Conservation (phyloP, 257 asterid species). For the Solanum rostratum region DNA sequence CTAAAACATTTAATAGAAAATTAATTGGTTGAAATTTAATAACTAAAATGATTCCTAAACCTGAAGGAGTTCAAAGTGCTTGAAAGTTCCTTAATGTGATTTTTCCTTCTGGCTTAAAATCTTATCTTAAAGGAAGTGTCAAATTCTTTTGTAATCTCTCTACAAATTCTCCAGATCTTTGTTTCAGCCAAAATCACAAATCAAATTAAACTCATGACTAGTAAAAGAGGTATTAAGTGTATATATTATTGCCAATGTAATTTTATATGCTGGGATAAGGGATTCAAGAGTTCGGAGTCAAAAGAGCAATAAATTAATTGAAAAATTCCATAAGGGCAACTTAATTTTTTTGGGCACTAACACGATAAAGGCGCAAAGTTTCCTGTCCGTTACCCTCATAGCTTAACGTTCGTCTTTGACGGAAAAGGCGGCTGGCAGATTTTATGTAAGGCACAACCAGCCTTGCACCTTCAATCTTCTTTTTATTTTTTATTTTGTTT, state of each 20-base stretch:
- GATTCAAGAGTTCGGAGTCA: too few relatives aligned
- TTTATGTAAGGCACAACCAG: too few relatives aligned
- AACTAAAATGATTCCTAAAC: not conserved
- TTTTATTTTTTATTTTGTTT: too few relatives aligned
- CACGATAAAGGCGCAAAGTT: too few relatives aligned
- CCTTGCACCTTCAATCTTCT: too few relatives aligned
- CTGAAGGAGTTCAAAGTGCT: not conserved
- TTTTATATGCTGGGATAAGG: not conserved
- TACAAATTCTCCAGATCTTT: not conserved
- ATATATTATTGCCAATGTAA: not conserved
- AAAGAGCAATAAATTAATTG: too few relatives aligned
- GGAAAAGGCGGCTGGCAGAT: too few relatives aligned
- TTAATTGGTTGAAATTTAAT: not conserved
- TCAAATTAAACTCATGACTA: not conserved
- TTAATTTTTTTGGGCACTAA: too few relatives aligned
- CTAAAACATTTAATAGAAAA: not conserved
- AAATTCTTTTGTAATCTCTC: not conserved
- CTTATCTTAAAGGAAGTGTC: not conserved
- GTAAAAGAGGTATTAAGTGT: not conserved
- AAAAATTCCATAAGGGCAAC: too few relatives aligned
- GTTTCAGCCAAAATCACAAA: not conserved
- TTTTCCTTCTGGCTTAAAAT: not conserved
- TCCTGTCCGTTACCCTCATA: too few relatives aligned
- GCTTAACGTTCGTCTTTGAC: too few relatives aligned
- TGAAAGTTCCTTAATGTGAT: not conserved